A percentile compares a stretch with the other conserved stretches of the same genome.
phyloP scores from a whole-genome alignment of 2,329 filamentous ascomycete species.

The Thyridium curvatum region DNA sequence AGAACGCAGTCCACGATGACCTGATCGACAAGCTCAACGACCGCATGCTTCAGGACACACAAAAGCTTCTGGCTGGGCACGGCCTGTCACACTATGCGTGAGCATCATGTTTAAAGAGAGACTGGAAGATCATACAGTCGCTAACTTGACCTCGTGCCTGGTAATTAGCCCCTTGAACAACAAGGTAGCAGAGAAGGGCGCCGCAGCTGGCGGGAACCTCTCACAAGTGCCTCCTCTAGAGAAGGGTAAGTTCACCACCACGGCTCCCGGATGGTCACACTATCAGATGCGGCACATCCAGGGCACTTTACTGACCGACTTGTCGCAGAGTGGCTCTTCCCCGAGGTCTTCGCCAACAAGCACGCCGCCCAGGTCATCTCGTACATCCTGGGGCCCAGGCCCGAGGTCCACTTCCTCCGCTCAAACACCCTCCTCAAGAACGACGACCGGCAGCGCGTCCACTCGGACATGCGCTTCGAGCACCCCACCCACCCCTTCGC shows the following conservation, averaged over 20 bases:
- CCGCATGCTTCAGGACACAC: slow-evolving; percentile 14
- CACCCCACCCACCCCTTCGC: slow-evolving; percentile 50
- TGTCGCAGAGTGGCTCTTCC: slow-evolving; percentile 16
- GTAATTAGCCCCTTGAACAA: slow-evolving; percentile 13
- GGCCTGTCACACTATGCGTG: slow-evolving; percentile 10
- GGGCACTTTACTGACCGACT: too few relatives aligned
- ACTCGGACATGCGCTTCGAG: slow-evolving; percentile 53
- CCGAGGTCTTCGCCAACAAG: slow-evolving; percentile 21
- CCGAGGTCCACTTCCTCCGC: slow-evolving; percentile 15
- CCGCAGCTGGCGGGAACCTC: slow-evolving; percentile 13
- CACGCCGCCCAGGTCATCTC: slow-evolving; percentile 12
- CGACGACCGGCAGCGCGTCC: slow-evolving; percentile 41
- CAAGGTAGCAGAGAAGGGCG: slow-evolving; percentile 11
- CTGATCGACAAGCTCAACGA: slow-evolving; percentile 20
- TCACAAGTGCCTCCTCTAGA: slow-evolving; percentile 14
- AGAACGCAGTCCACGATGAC: slow-evolving; percentile 14
- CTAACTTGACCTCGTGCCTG: neutral
- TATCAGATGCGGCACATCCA: too few relatives aligned
- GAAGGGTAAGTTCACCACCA: slow-evolving; percentile 11
- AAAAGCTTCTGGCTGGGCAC: slow-evolving; percentile 11
- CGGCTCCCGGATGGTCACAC: too few relatives aligned
- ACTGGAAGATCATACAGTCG: neutral
- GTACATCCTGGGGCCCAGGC: slow-evolving; percentile 12
- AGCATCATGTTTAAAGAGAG: neutral
- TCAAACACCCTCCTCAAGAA: slow-evolving; percentile 29